phyloP scores from a whole-genome alignment of 495 filamentous ascomycete species.

The Aspergillus funiculosus region DNA sequence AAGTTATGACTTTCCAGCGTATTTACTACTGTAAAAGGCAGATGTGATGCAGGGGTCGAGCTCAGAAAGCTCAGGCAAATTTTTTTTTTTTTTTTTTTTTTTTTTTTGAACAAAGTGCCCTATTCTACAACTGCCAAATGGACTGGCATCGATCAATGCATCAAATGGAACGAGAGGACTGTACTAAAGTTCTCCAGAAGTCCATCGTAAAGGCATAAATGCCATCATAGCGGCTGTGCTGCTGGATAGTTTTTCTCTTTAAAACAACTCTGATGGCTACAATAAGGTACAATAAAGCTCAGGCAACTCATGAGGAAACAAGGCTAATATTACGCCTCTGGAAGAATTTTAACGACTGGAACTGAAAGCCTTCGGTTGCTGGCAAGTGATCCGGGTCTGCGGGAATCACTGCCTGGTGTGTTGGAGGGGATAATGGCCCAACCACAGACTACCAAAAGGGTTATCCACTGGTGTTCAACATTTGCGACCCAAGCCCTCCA shows the following conservation, averaged over 20 bases:
- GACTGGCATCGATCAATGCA: conserved; percentile 6
- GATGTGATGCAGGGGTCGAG: too few relatives aligned
- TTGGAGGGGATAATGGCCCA: not conserved
- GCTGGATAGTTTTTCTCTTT: not conserved
- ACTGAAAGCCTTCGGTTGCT: not conserved
- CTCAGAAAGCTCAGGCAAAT: too few relatives aligned
- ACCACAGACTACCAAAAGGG: not conserved
- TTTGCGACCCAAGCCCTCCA: not conserved
- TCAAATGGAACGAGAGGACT: not conserved
- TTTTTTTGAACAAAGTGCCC: conserved; percentile 13
- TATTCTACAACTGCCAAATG: not conserved
- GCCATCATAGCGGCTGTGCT: conserved; percentile 9
- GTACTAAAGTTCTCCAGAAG: not conserved
- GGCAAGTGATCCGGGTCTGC: not conserved
- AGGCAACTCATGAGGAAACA: not conserved
- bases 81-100: too few relatives aligned
- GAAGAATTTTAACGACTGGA: not conserved
- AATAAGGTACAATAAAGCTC: not conserved
- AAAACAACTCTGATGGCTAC: not conserved
- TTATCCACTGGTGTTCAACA: not conserved
- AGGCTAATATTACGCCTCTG: not conserved
- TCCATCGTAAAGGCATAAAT: conserved; percentile 3
- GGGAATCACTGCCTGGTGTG: not conserved
- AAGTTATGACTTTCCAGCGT: too few relatives aligned
- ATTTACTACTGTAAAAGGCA: too few relatives aligned